These are phyloP conservation scores for Millerozyma acaciae DNA, from an alignment of 805 yeast genomes.

Conservation along the genomic window DNA sequence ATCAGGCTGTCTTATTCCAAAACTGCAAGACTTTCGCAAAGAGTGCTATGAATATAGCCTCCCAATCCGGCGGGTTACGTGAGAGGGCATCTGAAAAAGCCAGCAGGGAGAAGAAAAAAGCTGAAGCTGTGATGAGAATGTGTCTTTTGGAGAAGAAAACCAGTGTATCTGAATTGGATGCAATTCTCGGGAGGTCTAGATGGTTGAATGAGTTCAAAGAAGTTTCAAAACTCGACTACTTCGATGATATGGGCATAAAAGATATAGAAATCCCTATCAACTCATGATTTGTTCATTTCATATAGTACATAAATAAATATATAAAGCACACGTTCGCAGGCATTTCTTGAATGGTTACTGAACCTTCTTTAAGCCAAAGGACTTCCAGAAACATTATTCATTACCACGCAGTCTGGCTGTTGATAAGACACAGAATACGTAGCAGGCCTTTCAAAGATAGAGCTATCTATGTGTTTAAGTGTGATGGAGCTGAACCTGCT, in stretches of 20 bases:
- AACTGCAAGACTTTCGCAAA: slow-evolving; percentile 43
- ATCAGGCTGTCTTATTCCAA: slow-evolving; percentile 25
- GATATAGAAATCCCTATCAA: slow-evolving; percentile 4
- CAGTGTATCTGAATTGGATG: slow-evolving; percentile 23
- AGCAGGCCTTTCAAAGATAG: slow-evolving; percentile 24
- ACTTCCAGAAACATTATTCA: slow-evolving; percentile 31
- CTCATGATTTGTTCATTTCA: no score
- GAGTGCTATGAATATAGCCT: slow-evolving; percentile 43
- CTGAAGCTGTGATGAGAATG: slow-evolving; percentile 44
- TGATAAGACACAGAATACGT: slow-evolving; percentile 22
- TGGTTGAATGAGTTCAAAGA: slow-evolving; percentile 29
- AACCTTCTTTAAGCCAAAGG: no score
- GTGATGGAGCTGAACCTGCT: slow-evolving; percentile 31
- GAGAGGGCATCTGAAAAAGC: slow-evolving; percentile 44
- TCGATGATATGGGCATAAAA: slow-evolving; percentile 16
- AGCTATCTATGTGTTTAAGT: slow-evolving; percentile 30
- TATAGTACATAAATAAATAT: not conserved
- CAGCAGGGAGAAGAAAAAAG: slow-evolving; percentile 36
- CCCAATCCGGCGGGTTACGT: slow-evolving; percentile 47
- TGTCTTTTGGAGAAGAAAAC: slow-evolving; percentile 43
- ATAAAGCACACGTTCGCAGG: not conserved
- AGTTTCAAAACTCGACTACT: slow-evolving; percentile 25
- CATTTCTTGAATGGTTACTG: not conserved
- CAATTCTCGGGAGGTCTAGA: slow-evolving; percentile 24
- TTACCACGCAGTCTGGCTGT: slow-evolving; percentile 18